These are phyloP conservation scores for Globisporangium parvum DNA, from an alignment of 352 stramenopile species.

Conservation along the genomic window DNA sequence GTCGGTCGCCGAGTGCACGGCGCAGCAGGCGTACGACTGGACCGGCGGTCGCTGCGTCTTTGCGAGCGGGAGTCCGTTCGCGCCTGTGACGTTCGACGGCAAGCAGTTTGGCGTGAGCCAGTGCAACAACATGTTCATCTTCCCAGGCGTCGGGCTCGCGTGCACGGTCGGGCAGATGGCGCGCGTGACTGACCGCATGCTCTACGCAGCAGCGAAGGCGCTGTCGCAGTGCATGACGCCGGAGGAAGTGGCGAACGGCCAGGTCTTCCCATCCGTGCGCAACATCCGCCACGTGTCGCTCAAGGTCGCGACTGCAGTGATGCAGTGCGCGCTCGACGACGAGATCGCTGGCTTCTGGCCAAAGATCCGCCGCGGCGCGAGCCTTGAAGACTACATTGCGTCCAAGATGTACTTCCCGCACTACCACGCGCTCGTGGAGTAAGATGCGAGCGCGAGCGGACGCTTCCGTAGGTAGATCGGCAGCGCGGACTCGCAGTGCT, in stretches of 20 bases:
- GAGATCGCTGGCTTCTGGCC: slow-evolving; percentile 78
- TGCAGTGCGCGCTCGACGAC: slow-evolving; percentile 85
- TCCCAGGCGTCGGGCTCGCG: no score
- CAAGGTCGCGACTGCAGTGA: slow-evolving; percentile 83
- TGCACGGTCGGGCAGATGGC: no score
- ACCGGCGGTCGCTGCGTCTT: no score
- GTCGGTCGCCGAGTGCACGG: no score
- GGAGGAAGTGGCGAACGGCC: slow-evolving; percentile 88
- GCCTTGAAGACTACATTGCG: slow-evolving; percentile 86
- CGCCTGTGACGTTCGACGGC: no score
- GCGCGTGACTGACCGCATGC: no score
- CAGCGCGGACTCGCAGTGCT: neutral
- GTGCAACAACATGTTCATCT: no score
- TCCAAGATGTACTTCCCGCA: slow-evolving; percentile 95
- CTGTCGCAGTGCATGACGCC: slow-evolving; percentile 71
- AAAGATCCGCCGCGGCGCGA: slow-evolving; percentile 58
- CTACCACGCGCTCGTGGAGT: slow-evolving; percentile 92
- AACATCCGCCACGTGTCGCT: slow-evolving; percentile 91
- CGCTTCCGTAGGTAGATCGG: neutral
- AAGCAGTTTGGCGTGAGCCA: no score
- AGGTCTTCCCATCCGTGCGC: slow-evolving; percentile 92
- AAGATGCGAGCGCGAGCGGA: slow-evolving; percentile 10
- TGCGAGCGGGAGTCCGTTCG: no score
- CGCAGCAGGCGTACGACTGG: no score
- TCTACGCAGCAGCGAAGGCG: slow-evolving; percentile 20